Percentiles rank a stretch among this genome's conserved stretches.
phyloP scores from a whole-genome alignment of 495 filamentous ascomycete genomes.

The Hypoxylon cercidicola region DNA sequence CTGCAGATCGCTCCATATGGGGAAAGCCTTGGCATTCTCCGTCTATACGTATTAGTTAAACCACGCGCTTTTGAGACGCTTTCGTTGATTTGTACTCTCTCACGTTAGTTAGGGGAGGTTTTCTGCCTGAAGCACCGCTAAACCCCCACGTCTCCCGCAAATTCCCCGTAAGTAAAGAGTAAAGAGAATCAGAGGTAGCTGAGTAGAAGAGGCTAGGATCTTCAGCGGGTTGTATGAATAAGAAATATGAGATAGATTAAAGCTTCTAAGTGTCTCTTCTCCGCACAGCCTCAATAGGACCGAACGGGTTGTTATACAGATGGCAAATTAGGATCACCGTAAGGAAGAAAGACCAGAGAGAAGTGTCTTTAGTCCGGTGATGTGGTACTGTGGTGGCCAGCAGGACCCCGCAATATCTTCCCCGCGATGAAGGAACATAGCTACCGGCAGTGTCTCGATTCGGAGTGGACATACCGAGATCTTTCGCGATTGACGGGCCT shows the following conservation, averaged over 20 bases:
- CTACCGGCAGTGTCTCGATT: slow-evolving; percentile 47
- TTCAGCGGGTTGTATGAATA: slow-evolving; percentile 24
- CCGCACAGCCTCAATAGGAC: slow-evolving; percentile 39
- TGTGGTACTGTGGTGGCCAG: slow-evolving; percentile 50
- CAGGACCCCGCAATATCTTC: slow-evolving; percentile 53
- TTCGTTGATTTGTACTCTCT: slow-evolving; percentile 6
- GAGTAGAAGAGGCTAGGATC: slow-evolving; percentile 19
- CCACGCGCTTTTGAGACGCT: slow-evolving; percentile 10
- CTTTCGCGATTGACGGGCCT: slow-evolving; percentile 55
- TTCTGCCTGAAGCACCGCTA: not conserved
- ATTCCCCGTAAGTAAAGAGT: slow-evolving; percentile 1
- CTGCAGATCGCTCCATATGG: slow-evolving; percentile 36
- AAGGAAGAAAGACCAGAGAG: slow-evolving; percentile 48
- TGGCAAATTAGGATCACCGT: slow-evolving; percentile 50
- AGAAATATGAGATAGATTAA: slow-evolving; percentile 39
- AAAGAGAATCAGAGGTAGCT: slow-evolving; percentile 9
- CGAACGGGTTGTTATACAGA: slow-evolving; percentile 46
- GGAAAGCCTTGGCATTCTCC: slow-evolving; percentile 41
- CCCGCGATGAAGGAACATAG: slow-evolving; percentile 42
- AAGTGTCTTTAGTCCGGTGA: slow-evolving; percentile 34
- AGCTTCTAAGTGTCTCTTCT: slow-evolving; percentile 25
- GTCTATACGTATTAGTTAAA: slow-evolving; percentile 32
- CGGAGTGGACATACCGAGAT: slow-evolving; percentile 58
- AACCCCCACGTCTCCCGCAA: slow-evolving; percentile 25
- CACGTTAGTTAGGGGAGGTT: slow-evolving; percentile 8